phyloP scores from a whole-genome alignment of 768 basidiomycete species.

The Fomitopsis serialis region DNA sequence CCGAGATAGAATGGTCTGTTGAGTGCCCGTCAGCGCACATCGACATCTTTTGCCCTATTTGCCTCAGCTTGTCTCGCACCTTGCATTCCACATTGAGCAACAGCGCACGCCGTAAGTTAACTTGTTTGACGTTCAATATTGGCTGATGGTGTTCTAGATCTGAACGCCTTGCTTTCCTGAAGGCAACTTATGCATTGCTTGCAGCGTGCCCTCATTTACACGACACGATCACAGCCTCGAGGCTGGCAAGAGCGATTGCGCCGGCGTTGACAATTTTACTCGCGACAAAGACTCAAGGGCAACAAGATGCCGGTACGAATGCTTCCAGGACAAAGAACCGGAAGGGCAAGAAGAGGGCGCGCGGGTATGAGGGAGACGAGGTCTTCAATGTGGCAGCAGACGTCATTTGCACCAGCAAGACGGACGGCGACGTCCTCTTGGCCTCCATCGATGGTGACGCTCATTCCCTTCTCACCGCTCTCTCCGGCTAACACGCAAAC shows the following conservation, averaged over 20 bases:
- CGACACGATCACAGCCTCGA: slow-evolving; percentile 41
- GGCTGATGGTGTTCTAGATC: slow-evolving; percentile 1
- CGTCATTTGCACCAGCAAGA: slow-evolving; percentile 41
- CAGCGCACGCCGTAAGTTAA: slow-evolving; percentile 40
- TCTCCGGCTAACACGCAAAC: not conserved
- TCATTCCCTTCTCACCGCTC: slow-evolving; percentile 8
- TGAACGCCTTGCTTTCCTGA: slow-evolving; percentile 34
- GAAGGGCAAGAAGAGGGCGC: slow-evolving; percentile 64
- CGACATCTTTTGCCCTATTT: slow-evolving; percentile 52
- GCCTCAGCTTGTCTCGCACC: slow-evolving; percentile 43
- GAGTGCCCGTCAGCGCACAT: slow-evolving; percentile 35
- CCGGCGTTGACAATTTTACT: slow-evolving; percentile 45
- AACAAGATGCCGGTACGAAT: slow-evolving; percentile 17
- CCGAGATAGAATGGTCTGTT: too few species aligned
- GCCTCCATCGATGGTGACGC: slow-evolving; percentile 50
- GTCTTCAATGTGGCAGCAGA: slow-evolving; percentile 48
- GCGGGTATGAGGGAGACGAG: slow-evolving; percentile 73
- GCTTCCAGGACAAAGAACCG: slow-evolving; percentile 29
- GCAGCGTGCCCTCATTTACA: slow-evolving; percentile 39
- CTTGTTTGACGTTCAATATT: slow-evolving; percentile 5
- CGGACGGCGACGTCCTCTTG: slow-evolving; percentile 50
- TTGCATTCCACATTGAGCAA: slow-evolving; percentile 62
- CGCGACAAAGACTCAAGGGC: slow-evolving; percentile 29
- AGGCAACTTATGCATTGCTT: slow-evolving; percentile 39
- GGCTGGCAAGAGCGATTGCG: slow-evolving; percentile 51